Conservation (phyloP, 2,329 filamentous ascomycete species). For the Cercospora sojina region DNA sequence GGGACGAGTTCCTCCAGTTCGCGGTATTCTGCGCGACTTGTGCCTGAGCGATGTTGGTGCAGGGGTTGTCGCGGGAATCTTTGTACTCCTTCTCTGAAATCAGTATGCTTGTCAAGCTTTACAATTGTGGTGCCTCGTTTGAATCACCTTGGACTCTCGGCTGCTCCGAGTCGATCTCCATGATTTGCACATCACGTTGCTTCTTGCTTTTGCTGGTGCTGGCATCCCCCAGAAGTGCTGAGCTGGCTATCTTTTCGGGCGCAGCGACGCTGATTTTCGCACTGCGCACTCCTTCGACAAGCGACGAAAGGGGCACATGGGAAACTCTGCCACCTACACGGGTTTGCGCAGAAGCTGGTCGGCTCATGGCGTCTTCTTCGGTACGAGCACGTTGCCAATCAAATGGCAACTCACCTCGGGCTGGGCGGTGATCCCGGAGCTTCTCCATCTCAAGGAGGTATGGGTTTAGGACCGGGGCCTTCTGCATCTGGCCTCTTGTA, state of each 20-base stretch:
- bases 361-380: not conserved
- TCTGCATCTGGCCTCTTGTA: not conserved
- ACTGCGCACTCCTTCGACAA: not conserved
- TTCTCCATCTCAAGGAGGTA: slow-evolving; percentile 15
- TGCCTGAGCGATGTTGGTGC: not conserved
- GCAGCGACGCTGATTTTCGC: too few species aligned
- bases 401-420: not conserved
- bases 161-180: not conserved
- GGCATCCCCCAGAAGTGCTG: too few species aligned
- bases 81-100: not conserved
- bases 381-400: slow-evolving; percentile 10
- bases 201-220: not conserved
- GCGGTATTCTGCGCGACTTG: not conserved
- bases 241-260: too few species aligned
- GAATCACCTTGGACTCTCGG: not conserved
- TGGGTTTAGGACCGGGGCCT: not conserved
- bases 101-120: not conserved
- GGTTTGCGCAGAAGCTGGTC: too few species aligned
- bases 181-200: not conserved
- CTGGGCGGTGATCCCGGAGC: not conserved
- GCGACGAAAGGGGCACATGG: not conserved
- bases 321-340: not conserved
- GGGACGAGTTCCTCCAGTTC: not conserved
- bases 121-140: not conserved
- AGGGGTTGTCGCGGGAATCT: not conserved